Conservation (phyloP, 331 rosid species). For the Telfairia occidentalis region DNA sequence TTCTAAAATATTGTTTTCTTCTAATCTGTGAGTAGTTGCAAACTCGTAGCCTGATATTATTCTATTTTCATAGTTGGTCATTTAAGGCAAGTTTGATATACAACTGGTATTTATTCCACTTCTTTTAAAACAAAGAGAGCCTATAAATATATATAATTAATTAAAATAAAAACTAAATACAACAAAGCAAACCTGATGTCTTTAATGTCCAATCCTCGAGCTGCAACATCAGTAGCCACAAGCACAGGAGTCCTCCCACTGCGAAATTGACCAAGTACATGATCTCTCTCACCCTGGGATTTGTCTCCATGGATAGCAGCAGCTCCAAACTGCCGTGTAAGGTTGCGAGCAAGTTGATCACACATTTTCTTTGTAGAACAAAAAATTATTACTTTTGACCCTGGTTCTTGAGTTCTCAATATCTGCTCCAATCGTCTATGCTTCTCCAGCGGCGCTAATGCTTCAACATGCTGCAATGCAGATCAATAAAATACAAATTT, state of each 20-base stretch:
- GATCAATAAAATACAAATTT: not conserved
- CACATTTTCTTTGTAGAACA: conserved; percentile 99
- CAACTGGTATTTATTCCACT: no score
- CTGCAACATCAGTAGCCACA: conserved; percentile 98
- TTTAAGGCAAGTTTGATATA: no score
- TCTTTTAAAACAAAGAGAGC: no score
- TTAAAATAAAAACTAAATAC: not conserved
- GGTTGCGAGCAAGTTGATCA: conserved; percentile 91
- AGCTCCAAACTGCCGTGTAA: conserved; percentile 87
- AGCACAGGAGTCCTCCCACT: conserved; percentile 87
- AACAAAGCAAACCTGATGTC: conserved; percentile 62
- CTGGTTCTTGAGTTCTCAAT: conserved; percentile 85
- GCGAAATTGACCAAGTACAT: conserved; percentile 72
- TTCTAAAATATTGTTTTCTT: no score
- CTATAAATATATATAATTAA: no score
- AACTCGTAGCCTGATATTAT: no score
- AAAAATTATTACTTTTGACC: conserved; percentile 79
- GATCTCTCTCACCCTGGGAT: conserved; percentile 94
- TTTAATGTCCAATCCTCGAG: conserved; percentile 88
- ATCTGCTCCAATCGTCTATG: conserved; percentile 76
- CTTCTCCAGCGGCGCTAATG: conserved; percentile 63
- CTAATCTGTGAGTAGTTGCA: no score
- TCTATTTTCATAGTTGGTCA: no score
- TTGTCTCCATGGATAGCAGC: conserved; percentile 98
- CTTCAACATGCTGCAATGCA: conserved; percentile 65